Base-by-base conservation (phyloP, 2,329 filamentous ascomycete genomes). In the Zalaria sp. region DNA sequence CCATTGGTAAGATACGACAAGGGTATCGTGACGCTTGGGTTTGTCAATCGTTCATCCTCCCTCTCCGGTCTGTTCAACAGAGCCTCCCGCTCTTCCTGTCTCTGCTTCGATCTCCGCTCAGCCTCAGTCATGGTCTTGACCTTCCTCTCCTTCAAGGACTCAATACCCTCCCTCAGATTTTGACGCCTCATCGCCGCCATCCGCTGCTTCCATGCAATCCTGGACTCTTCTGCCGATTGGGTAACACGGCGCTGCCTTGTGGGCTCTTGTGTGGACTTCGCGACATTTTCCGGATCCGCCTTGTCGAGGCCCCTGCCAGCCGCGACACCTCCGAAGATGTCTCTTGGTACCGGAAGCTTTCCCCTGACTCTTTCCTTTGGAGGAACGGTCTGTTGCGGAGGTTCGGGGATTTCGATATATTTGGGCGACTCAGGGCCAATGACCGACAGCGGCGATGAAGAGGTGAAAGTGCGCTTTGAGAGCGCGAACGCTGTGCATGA, bases 391-490 rank as follows among this genome's bases (percentile, higher is more conserved):
- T 80, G 77, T 59, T 94, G 86, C n/a, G 77, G 73, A 38, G 83
- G 74, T 51, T 72, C 71, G 38, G 88, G 89, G 42, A 95, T 69
- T 50, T 85, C 78, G 64, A 96, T 83, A 68, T 83, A 96, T 49
- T 75, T 74, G 37, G 91, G 89, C 31, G 87, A 93, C 59, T 95
- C 84, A 38, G 91, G 89, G 11, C 81, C 81, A 48, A 88, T 68
- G 39, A 64, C 63, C 38, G 55, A 57, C 43, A 54, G 51, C n/a
- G 58, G 36, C 11, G 64, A 38, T 10, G 71, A 64, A 25, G 68
- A 67, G 47, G 65, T 63, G 54, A 72, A 73, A 42, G 63, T 40
- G 39, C 57, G 49, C 5, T 49, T 11, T 2, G 40, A 34, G 7
- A 32, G n/a, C 4, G 40, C 18, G 34, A 35, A 31, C 36, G 37